phyloP scores from a whole-genome alignment of 345 rosid species.

The Arabis alpina region DNA sequence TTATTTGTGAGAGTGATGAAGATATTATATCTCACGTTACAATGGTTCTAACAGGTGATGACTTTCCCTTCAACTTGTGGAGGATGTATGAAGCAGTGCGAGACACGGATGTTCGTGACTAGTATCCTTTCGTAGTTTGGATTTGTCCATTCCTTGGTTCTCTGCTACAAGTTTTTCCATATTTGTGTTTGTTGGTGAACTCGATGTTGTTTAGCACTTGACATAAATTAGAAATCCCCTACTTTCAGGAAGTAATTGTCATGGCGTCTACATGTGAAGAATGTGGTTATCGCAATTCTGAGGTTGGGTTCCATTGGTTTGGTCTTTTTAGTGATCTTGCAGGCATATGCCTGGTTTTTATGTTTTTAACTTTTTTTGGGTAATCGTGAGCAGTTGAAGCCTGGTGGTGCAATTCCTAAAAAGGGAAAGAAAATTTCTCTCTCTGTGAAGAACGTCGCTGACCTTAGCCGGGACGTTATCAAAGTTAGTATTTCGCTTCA shows the following conservation, averaged over 20 bases:
- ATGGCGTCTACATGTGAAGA: conserved; percentile 91
- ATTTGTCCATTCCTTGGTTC: neutral
- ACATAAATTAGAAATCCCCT: conserved; percentile 75
- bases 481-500: conserved; percentile 59
- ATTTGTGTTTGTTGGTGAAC: conserved; percentile 22
- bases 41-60: conserved; percentile 46
- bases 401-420: conserved; percentile 85
- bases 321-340: conserved; percentile 6
- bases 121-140: conserved; percentile 48
- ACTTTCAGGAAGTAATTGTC: conserved; percentile 96
- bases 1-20: neutral
- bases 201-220: conserved; percentile 48
- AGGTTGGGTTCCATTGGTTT: conserved; percentile 57
- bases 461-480: conserved; percentile 88
- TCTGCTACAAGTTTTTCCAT: neutral
- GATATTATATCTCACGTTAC: conserved; percentile 5
- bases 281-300: conserved; percentile 95
- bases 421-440: conserved; percentile 81
- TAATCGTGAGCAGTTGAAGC: conserved; percentile 67
- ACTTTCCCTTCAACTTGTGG: conserved; percentile 58
- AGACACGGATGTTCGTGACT: conserved; percentile 56
- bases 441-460: conserved; percentile 55
- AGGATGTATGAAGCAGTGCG: conserved; percentile 45
- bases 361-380: conserved; percentile 18
- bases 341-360: conserved; percentile 11